Evolutionary conservation across 805 yeast species (phyloP), one percentile per base, ranked within the genome.

Genomic region (Ogataea trehalophila): DNA sequence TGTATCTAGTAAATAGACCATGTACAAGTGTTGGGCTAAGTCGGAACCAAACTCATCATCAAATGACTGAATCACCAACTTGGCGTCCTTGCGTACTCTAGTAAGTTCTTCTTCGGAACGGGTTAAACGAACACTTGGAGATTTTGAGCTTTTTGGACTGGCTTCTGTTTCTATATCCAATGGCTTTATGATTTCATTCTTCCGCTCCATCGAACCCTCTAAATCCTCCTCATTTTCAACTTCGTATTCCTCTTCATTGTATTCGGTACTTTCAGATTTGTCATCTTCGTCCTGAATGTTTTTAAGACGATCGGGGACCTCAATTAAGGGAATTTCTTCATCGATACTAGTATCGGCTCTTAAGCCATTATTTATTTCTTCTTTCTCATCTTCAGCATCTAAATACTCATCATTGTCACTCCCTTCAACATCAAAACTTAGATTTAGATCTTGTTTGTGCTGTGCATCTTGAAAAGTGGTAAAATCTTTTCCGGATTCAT

Each of bases 11-110:
- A 86, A 66, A 48, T 70, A 69, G 0, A 81, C 60, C 22, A 85
- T 75, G 60, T 84, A 87, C 4, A 87, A 63, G 63, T 87, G 95
- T 2, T 79, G 58, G 0, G 85, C 75, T 31, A 86, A 64, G 62
- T 87, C 90, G 13, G 63, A 63, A 33, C 81, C 63, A 49, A 73
- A 77, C 1, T 73, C 72, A 14, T 68, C 68, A 53, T 84, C 87
- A 22, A 81, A 54, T 6, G 62, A 53, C n/a, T 63, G 51, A 11
- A 75, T 40, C 22, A 71, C 46, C 39, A 47, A 44, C 14, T 41
- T 42, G 3, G 53, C 53, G 18, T 61, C 59, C 37, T 43, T 46
- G 39, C 57, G 42, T 3, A 52, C 13, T 26, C 31, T 26, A 26
- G 2, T 13, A 26, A 26, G 31, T 11, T 46, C n/a, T 44, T 46